Evolutionary conservation across 1,284 basidiomycete species (phyloP).

Genomic region (Microbotryum scabiosae): DNA sequence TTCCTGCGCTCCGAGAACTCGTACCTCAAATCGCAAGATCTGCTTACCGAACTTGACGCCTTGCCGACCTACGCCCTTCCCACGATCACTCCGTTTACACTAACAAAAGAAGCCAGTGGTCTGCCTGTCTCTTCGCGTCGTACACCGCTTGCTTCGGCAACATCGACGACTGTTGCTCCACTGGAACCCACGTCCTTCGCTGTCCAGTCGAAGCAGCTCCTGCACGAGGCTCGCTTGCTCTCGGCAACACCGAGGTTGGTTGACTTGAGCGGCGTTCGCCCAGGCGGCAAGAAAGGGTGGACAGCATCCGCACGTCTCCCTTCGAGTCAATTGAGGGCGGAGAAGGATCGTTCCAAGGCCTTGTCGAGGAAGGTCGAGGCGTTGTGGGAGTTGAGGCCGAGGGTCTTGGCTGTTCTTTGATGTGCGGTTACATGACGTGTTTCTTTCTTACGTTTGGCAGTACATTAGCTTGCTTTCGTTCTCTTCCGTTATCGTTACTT

Average conservation of each 20-base stretch:
- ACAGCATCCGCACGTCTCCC: slow-evolving; percentile 65
- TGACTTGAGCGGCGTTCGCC: slow-evolving; percentile 59
- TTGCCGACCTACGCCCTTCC: slow-evolving; percentile 54
- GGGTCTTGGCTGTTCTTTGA: no score
- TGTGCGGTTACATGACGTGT: no score
- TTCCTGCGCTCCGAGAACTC: slow-evolving; percentile 87
- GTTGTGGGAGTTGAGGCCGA: no score
- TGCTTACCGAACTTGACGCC: slow-evolving; percentile 68
- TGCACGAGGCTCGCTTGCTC: slow-evolving; percentile 71
- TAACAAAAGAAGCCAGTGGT: neutral
- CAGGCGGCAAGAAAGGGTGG: slow-evolving; percentile 53
- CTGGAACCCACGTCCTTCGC: slow-evolving; percentile 53
- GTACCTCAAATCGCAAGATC: slow-evolving; percentile 78
- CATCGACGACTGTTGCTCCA: neutral
- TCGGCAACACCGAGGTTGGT: slow-evolving; percentile 70
- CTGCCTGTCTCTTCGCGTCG: neutral
- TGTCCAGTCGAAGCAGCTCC: slow-evolving; percentile 69
- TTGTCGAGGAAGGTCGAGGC: slow-evolving; percentile 56
- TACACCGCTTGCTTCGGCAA: no score
- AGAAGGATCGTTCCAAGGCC: slow-evolving; percentile 61
- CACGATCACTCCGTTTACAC: slow-evolving; percentile 27
- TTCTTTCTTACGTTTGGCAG: no score
- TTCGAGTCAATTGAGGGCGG: slow-evolving; percentile 65
- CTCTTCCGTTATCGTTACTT: no score
- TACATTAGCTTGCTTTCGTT: no score